Percentiles rank a stretch among this genome's conserved stretches.
These are phyloP conservation scores for Aspergillus cristatus DNA, from an alignment of 495 filamentous ascomycete species.

Conservation along the genomic window DNA sequence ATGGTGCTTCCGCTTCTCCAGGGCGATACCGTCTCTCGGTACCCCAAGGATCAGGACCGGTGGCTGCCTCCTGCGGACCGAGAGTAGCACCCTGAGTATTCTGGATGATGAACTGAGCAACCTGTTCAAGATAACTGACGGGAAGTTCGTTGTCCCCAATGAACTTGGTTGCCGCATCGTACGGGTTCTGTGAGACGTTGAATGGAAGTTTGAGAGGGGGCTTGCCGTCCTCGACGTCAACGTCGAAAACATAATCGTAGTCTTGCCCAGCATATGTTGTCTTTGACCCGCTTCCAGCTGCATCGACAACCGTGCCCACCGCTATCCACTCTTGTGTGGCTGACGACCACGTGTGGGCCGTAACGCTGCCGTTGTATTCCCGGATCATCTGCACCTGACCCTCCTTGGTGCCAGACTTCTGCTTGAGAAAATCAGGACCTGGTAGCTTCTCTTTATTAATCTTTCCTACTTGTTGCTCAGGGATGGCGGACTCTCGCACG, in stretches of 20 bases:
- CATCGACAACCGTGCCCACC: constrained; percentile 88
- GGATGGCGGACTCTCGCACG: constrained; percentile 76
- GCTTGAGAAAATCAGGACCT: constrained; percentile 71
- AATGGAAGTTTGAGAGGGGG: constrained; percentile 90
- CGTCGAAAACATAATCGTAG: constrained; percentile 97
- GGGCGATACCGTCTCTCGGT: constrained; percentile 70
- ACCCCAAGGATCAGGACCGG: constrained; percentile 63
- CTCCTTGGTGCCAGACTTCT: constrained; percentile 78
- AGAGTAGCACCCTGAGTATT: constrained; percentile 84
- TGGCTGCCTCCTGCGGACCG: constrained; percentile 39
- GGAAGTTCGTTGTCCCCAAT: constrained; percentile 85
- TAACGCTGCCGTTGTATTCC: constrained; percentile 68
- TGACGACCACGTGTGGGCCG: constrained; percentile 72
- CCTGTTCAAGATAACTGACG: constrained; percentile 82
- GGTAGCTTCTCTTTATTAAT: constrained; percentile 87
- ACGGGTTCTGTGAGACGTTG: constrained; percentile 87
- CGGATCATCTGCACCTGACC: constrained; percentile 88
- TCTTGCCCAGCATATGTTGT: constrained; percentile 72
- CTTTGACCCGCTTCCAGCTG: constrained; percentile 68
- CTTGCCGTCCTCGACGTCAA: constrained; percentile 93
- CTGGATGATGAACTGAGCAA: constrained; percentile 83
- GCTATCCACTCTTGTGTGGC: constrained; percentile 64
- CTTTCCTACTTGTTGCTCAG: constrained; percentile 66
- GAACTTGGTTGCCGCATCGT: constrained; percentile 86
- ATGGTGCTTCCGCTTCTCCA: constrained; percentile 42